Conservation (phyloP, 2,329 filamentous ascomycete species). For the Venturia oleaginea region DNA sequence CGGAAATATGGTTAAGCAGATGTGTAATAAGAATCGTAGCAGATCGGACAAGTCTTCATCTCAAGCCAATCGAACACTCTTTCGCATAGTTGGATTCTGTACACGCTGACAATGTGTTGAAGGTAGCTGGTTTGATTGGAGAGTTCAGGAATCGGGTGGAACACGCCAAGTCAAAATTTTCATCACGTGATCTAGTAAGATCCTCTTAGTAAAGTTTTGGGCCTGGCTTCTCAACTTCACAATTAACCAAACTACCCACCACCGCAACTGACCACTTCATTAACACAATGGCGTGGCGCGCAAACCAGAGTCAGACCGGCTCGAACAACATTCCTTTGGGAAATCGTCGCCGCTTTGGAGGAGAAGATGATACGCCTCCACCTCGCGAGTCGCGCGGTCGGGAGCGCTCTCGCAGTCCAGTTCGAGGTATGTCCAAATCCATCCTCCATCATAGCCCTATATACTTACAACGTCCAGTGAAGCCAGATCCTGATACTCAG, state of each 20-base stretch:
- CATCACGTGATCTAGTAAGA: too few relatives aligned
- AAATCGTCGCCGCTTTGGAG: slow-evolving; percentile 69
- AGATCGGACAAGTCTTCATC: neutral
- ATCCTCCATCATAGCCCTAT: neutral
- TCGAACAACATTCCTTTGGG: slow-evolving; percentile 97
- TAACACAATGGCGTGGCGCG: slow-evolving; percentile 53
- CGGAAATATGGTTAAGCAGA: neutral
- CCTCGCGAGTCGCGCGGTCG: slow-evolving; percentile 37
- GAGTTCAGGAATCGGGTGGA: too few relatives aligned
- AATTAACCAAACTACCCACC: neutral
- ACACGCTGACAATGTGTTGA: neutral
- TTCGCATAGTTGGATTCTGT: neutral
- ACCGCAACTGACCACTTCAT: neutral
- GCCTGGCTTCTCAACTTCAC: neutral
- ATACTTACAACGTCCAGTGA: slow-evolving; percentile 16
- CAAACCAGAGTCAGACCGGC: slow-evolving; percentile 75
- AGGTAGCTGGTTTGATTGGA: neutral
- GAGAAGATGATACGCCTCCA: slow-evolving; percentile 45
- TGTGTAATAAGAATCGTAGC: neutral
- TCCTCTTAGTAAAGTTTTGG: neutral
- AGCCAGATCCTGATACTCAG: slow-evolving; percentile 55
- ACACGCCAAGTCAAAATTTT: too few relatives aligned
- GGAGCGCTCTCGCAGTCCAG: slow-evolving; percentile 90
- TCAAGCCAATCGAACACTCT: neutral
- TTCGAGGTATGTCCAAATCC: slow-evolving; percentile 51